Evolutionary conservation across 129 eudicot genomes (phyloP), one percentile per base, ranked within the genome.

Genomic region (Centrapalus pauciflorus): DNA sequence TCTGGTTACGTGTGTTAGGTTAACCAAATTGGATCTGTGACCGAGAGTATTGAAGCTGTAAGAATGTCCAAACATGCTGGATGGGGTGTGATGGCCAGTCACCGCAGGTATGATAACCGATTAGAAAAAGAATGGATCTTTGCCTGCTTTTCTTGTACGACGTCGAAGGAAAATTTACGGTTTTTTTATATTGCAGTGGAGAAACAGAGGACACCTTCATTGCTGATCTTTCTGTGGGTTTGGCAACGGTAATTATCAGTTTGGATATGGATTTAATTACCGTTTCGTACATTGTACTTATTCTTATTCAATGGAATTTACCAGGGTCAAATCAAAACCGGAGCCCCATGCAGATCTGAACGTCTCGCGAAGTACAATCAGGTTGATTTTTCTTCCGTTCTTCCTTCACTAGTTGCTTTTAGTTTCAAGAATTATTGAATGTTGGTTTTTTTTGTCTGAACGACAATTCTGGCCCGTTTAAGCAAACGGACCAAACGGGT

Each of bases 1-100:
- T 7, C 0, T 40, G 24, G 0, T 65, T 37, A n/a, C n/a, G n/a
- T n/a, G n/a, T n/a, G n/a, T 9, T 82, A 90, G 97, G 98, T 91
- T 59, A 91, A 91, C 82, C 98, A 91, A 83, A 91, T 91, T 72
- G 96, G 98, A 27, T 87, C 96, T 4, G 96, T 91, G 50, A 91
- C 98, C 7, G 95, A 91, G 89, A 91, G 98, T 73, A 91, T 91
- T 45, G 98, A 91, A 79, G 98, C 96, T 55, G 80, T 75, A 57
- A 75, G 17, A 40, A 75, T 75, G 80, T 75, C 80, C 30, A 75
- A 75, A 29, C 69, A 67, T n/a, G 80, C 80, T 35, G 80, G 80
- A 25, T 75, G 80, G 80, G 80, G 80, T 32, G 80, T 75, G 35
- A 75, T 75, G 80, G 80, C 80, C 80, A 75, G 80, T 68, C 74